phyloP scores from a whole-genome alignment of 768 basidiomycete species.

The Boletus rex-veris region DNA sequence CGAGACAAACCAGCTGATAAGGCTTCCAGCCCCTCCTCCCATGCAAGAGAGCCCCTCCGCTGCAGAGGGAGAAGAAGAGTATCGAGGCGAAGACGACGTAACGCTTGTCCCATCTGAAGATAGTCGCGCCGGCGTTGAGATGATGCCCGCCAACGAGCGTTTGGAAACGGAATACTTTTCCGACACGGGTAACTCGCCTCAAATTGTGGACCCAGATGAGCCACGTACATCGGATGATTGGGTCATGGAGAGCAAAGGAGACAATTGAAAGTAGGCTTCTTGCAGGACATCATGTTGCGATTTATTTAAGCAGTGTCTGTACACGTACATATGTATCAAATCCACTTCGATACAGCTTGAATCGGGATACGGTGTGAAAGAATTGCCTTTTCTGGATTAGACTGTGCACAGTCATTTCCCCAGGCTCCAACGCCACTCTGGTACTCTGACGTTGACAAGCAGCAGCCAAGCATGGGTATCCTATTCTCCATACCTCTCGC shows the following conservation, averaged over 20 bases:
- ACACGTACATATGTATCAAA: too few relatives aligned
- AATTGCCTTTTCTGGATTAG: slow-evolving; percentile 1
- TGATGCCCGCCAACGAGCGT: background rate
- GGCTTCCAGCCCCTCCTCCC: background rate
- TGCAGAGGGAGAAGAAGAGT: background rate
- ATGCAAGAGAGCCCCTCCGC: background rate
- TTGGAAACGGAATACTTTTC: background rate
- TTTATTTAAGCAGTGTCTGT: background rate
- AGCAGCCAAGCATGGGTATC: slow-evolving; percentile 57
- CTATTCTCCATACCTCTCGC: slow-evolving; percentile 70
- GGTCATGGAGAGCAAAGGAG: background rate
- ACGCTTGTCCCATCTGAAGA: slow-evolving; percentile 18
- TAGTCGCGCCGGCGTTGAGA: background rate
- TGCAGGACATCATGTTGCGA: background rate
- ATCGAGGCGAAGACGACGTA: slow-evolving; percentile 10
- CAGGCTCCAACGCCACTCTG: background rate
- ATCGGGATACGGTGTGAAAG: too few relatives aligned
- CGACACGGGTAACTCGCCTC: background rate
- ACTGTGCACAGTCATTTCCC: background rate
- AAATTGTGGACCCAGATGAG: background rate
- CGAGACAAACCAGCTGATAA: background rate
- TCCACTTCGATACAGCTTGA: too few relatives aligned
- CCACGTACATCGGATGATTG: background rate
- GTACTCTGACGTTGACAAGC: background rate
- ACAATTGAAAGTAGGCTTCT: background rate